Evolutionary conservation across 208 protist species (phyloP), one percentile per base, ranked within the genome.

Genomic region (Leishmania aethiopica): DNA sequence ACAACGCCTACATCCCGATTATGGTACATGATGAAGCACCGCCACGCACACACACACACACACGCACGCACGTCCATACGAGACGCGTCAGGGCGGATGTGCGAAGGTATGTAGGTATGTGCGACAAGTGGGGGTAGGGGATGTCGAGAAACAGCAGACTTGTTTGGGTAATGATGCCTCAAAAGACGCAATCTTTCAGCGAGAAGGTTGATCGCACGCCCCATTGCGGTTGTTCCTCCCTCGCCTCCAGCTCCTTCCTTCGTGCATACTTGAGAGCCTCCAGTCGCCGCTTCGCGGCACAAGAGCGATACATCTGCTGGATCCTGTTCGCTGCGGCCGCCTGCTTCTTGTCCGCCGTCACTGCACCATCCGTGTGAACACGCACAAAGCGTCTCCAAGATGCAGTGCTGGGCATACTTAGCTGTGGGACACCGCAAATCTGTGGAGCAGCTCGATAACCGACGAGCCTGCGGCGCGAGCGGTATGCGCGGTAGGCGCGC

Each of bases 401-500:
- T 59, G 35, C 57, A 64, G 59, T 22, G 11, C 70, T 32, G 28
- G 11, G 70, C 45, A 45, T n/a, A 25, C 40, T n/a, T 22, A 35
- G 19, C 28, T 45, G 47, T 53, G 37, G 45, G 70, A 3, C 37
- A 74, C 19, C 25, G 45, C 25, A 74, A 74, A 74, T 53, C n/a
- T 51, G 35, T 28, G 42, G 60, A 49, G 59, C 42, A 51, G 60
- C 60, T 35, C 40, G 45, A 35, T 71, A 25, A 11, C n/a, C 60
- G 35, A 59, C 28, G 69, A 28, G 4, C 49, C 75, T 60, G 32
- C 84, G 80, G 32, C 86, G 81, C 47, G 55, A 76, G 25, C 81
- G 78, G 72, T 92, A 87, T 22, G 86, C 84, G 25, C 93, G 88
- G 75, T 90, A 96, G 45, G 73, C 84, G 35, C 88, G 82, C 83